Evolutionary conservation across 306 rosid species (phyloP), one percentile per base, ranked within the genome.

Genomic region (Sicyos baderoa): DNA sequence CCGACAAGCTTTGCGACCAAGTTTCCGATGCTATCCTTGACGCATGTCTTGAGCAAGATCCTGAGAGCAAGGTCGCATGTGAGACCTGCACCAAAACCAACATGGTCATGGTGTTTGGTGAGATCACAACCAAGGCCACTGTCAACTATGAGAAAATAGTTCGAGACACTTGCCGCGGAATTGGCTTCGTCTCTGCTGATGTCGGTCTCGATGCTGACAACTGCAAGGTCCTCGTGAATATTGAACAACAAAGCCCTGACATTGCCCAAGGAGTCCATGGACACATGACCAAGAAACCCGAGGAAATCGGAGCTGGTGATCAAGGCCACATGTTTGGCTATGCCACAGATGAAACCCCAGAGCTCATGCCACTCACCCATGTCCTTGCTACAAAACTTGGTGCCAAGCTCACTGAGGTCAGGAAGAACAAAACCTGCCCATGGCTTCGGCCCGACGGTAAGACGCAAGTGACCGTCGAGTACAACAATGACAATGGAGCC

Each of bases 321-420:
- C 99, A 94, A 77, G 99, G 99, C 72, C 99, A 90, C 80, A 94
- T 94, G 99, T 94, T 94, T 83, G 99, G 99, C 12, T 94, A 94
- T 82, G 99, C 99, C 72, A 94, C 99, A 14, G 99, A 94, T 75
- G 99, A 94, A 70, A 94, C 99, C 81, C 97, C 97, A 14, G 99
- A 94, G 60, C 61, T 67, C 50, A 94, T 94, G 99, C 99, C 99
- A 2, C 85, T 94, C 63, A 94, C 85, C 78, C 99, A 94, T 55
- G 99, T 94, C 79, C 97, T 94, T 40, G 97, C 99, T 19, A 94
- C 99, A 29, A 29, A 29, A 29, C 35, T 29, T 29, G 78, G 78
- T 37, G 78, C 78, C 22, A 75, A 66, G 62, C 78, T 75, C 68
- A 75, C 73, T 2, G 78, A 75, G 73, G 78, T 75, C 18, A 67